Evolutionary conservation across 176 grass and related monocot genomes (phyloP), one percentile per base, ranked within the genome.

Genomic region (Areca catechu): DNA sequence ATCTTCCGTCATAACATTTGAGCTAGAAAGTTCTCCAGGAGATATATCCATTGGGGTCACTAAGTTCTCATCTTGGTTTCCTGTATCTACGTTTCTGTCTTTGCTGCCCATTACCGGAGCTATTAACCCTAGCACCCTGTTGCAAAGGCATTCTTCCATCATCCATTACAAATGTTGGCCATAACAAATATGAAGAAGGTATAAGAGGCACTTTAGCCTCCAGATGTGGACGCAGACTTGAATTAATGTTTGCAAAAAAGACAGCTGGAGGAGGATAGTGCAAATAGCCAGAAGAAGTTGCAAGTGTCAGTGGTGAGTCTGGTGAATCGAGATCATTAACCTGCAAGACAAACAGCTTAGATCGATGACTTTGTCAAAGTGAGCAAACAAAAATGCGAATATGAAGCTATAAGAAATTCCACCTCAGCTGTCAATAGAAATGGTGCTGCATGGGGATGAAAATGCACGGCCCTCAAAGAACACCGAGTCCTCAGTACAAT

Each of bases 391-490:
- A n/a, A 29, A 22, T 14, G 74, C 43, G 74, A 73, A 65, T 63
- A 17, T 59, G 25, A 10, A 69, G 57, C 22, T 50, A 64, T 18
- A 47, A 43, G 25, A 72, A 71, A 64, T 24, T 57, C 20, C 69
- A 98, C 94, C 87, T 98, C 94, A 66, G 94, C 94, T 4, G 94
- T 98, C 61, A 98, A 75, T 72, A 98, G 85, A 75, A 84, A 89
- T 53, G 94, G 94, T 58, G 88, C 83, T 54, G 80, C 88, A 72
- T 83, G 88, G 2, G 94, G 94, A 63, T 98, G 94, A 89, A 98
- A 98, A 86, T 98, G 94, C 27, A 98, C 94, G 48, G 94, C 94
- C 85, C 94, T 88, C 74, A 98, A 76, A 12, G 94, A 98, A 65
- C 94, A 81, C 22, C 94, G 87, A 17, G 94, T 98, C 77, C 37